Evolutionary conservation across 345 rosid species (phyloP), one percentile per base, ranked within the genome.

Genomic region (Citrus cavaleriei): DNA sequence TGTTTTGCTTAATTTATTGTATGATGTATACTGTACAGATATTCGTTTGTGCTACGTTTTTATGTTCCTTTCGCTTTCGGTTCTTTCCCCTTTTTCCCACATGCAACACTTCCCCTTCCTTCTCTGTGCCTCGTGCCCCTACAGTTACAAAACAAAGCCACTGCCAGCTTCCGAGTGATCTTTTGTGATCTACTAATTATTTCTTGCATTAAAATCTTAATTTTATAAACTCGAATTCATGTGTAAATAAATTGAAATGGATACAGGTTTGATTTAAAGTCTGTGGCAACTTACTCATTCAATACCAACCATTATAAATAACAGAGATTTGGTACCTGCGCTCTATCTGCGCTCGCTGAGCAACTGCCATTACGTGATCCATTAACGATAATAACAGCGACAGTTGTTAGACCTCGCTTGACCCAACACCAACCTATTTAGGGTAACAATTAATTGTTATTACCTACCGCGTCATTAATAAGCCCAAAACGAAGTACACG

Each of bases 51-150:
- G 70, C 24, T 60, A 1, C 58, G 28, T 34, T 75, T 32, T 38
- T 10, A 30, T 66, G 14, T 14, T 25, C 12, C 70, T 14, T 14
- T 68, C 69, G 65, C 79, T 82, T 82, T 74, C 81, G 79, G 75
- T 65, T 46, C 84, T 57, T 70, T 76, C 8, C 3, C 4, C 30
- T 59, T 51, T 60, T 21, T 21, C 30, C 27, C 24, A 54, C 30
- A 8, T 46, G 34, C 7, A 12, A 13, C 58, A 14, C 1, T 49
- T 46, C 68, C 27, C 46, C 59, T 6, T 57, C 74, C 22, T 54
- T 54, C 22, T 5, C 22, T 5, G 22, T 54, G 58, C 22, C 58
- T 4, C 6, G 22, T 54, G 21, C 22, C 51, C 57, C 51, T 46
- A 54, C 58, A 4, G 58, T 18, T 6, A 54, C 58, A 54, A 49